These are phyloP conservation scores for Arachnopeziza araneosa DNA, from an alignment of 2,329 filamentous ascomycete genomes.

Conservation along the genomic window DNA sequence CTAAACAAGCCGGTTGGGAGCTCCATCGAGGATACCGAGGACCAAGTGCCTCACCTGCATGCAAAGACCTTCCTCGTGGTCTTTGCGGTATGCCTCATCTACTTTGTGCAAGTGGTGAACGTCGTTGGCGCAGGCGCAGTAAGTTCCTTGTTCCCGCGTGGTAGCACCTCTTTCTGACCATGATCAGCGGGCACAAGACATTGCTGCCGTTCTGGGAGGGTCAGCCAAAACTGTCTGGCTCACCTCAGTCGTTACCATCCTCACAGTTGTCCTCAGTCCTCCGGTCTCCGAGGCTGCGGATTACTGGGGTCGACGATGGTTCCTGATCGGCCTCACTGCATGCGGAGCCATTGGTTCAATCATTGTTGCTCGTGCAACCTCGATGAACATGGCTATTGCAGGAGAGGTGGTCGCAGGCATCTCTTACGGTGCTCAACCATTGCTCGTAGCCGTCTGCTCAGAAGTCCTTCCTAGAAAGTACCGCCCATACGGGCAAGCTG, in stretches of 20 bases:
- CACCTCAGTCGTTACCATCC: slow-evolving; percentile 32
- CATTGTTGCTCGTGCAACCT: slow-evolving; percentile 32
- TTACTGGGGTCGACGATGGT: slow-evolving; percentile 39
- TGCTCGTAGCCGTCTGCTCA: slow-evolving; percentile 35
- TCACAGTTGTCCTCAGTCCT: slow-evolving; percentile 36
- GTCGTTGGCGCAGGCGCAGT: slow-evolving; percentile 29
- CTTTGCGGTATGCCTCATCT: slow-evolving; percentile 32
- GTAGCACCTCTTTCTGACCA: background rate
- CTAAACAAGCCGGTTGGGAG: background rate
- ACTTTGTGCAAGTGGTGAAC: slow-evolving; percentile 32
- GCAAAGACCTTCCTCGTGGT: slow-evolving; percentile 33
- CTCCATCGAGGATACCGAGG: slow-evolving; percentile 7
- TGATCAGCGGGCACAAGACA: slow-evolving; percentile 6
- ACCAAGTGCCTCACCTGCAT: slow-evolving; percentile 26
- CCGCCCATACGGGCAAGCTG: slow-evolving; percentile 33
- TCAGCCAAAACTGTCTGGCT: slow-evolving; percentile 29
- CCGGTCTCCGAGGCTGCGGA: slow-evolving; percentile 37
- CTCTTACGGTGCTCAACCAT: slow-evolving; percentile 34
- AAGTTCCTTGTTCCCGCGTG: background rate
- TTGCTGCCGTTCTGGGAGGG: slow-evolving; percentile 3
- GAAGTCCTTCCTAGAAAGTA: slow-evolving; percentile 36
- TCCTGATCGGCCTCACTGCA: slow-evolving; percentile 33
- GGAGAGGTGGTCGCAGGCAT: slow-evolving; percentile 34
- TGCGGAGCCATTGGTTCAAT: slow-evolving; percentile 33
- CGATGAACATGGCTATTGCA: slow-evolving; percentile 34